Percentiles rank a stretch among this genome's conserved stretches.
phyloP scores from a whole-genome alignment of 345 rosid genomes.

The Murraya paniculata region DNA sequence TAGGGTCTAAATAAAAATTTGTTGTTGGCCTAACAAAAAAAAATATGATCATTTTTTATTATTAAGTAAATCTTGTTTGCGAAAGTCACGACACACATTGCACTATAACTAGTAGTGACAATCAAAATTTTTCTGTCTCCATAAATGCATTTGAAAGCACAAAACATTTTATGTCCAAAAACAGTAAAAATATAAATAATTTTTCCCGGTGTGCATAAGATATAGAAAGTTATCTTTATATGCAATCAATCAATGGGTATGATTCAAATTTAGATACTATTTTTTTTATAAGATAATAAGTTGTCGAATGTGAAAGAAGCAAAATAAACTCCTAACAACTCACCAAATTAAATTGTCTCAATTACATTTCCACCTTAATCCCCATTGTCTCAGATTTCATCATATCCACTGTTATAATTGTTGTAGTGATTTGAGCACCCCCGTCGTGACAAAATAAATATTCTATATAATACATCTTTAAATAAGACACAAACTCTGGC shows the following conservation, averaged over 20 bases:
- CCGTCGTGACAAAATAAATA: not conserved
- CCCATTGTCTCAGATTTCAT: not conserved
- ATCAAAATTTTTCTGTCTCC: not conserved
- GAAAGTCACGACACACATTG: not conserved
- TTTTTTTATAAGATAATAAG: not conserved
- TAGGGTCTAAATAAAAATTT: too few relatives aligned
- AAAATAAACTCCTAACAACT: not conserved
- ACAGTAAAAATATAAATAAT: not conserved
- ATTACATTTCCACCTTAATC: not conserved
- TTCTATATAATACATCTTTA: not conserved
- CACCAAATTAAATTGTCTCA: slow-evolving; percentile 6
- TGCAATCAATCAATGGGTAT: not conserved
- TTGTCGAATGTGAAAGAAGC: not conserved
- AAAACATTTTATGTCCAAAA: not conserved
- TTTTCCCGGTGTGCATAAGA: not conserved
- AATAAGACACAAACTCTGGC: too few relatives aligned
- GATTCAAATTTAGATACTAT: not conserved
- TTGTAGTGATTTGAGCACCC: slow-evolving; percentile 6
- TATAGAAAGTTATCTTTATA: not conserved
- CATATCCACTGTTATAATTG: not conserved
- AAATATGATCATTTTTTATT: not conserved
- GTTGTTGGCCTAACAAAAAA: not conserved
- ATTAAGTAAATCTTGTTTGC: not conserved
- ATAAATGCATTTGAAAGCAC: slow-evolving; percentile 1
- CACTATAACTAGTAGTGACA: not conserved